Evolutionary conservation across 2,329 filamentous ascomycete genomes (phyloP), one percentile per base, ranked within the genome.

Genomic region (Grosmannia clavigera): DNA sequence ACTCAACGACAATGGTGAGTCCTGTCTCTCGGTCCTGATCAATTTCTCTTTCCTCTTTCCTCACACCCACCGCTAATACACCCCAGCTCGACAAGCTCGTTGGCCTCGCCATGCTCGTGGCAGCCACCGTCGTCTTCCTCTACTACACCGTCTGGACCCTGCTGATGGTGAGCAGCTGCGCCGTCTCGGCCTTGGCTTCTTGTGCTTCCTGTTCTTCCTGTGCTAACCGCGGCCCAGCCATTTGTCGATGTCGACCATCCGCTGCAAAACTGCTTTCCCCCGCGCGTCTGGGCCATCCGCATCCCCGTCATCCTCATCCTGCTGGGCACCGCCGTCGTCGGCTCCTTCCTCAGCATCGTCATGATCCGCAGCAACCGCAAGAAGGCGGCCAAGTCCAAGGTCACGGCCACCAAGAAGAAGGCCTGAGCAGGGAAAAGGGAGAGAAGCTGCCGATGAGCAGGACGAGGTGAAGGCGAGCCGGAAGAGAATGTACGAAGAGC

Each of bases 361-460:
- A 99, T 99, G 94, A 97, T 99, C 77, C 85, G 90, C 73, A 97
- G 92, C 81, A 96, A 96, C 80, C 82, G 88, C 73, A 97, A 97
- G 84, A 96, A 94, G 84, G 90, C 90, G 3, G 86, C 90, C 67
- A 99, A 97, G 82, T 87, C 88, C 64, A 92, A 91, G 75, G 87
- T 88, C 61, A 86, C 87, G 25, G 63, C 64, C 10, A 27, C 61
- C 57, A 90, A 90, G 80, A 95, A 96, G 85, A 94, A 95, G 85
- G 84, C 86, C 62, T 90, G 40, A 43, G 19, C 80, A 78, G 40
- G 22, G 33, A 35, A 10, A 5, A 27, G 7, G 29, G n/a, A 14
- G 14, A 4, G 52, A 6, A n/a, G 29, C 22, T 22, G 22, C 22
- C 22, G 22, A 22, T 53, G 11, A 12, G 27, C 5, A 14, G 4